Percentiles rank a stretch among this genome's conserved stretches.
Conservation (phyloP, 768 basidiomycete genomes). For the Auricularia sp. region DNA sequence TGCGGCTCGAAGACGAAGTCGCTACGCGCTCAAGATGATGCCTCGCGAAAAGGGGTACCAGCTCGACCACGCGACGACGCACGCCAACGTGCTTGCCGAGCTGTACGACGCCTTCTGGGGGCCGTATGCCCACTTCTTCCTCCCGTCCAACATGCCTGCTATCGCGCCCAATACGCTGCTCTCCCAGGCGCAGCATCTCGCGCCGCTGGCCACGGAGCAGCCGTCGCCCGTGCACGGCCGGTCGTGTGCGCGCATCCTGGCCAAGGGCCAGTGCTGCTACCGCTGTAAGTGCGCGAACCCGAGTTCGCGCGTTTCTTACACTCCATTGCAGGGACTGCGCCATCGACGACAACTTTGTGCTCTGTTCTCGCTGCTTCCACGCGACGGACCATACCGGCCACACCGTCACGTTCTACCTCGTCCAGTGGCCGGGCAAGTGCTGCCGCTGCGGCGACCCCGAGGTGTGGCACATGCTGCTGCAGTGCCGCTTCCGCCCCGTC, state of each 20-base stretch:
- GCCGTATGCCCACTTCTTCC: constrained; percentile 57
- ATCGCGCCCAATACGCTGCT: constrained; percentile 49
- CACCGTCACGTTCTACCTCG: too few species aligned
- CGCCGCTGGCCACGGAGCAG: constrained; percentile 43
- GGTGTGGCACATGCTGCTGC: too few species aligned
- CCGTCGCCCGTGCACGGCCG: constrained; percentile 45
- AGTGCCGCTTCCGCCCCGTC: too few species aligned
- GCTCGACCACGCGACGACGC: constrained; percentile 14
- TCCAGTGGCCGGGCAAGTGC: too few species aligned
- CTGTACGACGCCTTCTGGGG: constrained; percentile 81
- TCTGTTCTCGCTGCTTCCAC: too few species aligned
- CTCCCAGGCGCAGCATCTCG: constrained; percentile 61
- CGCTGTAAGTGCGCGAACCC: constrained; percentile 61
- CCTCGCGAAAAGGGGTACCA: constrained; percentile 3
- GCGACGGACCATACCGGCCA: too few species aligned
- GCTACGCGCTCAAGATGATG: constrained; percentile 4
- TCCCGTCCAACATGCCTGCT: constrained; percentile 48
- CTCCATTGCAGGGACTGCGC: too few species aligned
- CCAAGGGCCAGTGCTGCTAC: constrained; percentile 86
- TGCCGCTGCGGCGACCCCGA: too few species aligned
- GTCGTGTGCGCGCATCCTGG: constrained; percentile 77
- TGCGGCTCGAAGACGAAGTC: too few species aligned
- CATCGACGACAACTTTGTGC: too few species aligned
- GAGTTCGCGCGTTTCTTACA: too few species aligned
- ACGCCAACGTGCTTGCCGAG: constrained; percentile 69